Base-by-base conservation (phyloP, 129 eudicot genomes). In the Flaveria bidentis region DNA sequence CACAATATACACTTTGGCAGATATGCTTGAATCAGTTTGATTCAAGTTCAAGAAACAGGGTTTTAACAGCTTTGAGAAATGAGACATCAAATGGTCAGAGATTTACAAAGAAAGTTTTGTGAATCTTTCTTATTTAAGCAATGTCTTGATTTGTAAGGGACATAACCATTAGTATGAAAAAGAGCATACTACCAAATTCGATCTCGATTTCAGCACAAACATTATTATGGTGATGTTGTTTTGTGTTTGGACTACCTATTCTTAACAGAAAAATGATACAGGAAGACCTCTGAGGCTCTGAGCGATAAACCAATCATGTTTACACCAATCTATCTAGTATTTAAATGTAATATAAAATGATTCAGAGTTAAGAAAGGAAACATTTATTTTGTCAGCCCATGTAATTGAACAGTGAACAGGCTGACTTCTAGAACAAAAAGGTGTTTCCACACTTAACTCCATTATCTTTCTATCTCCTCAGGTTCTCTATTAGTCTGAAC, bases 381-480 rank as follows among this genome's bases (percentile, higher is more conserved):
- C 68, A 62, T 63, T 13, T 30, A 33, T 15, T 30, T 14, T 63
- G 23, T 28, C 33, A 63, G 30, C 14, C 69, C 22, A 12, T 15
- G 23, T 30, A 33, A 63, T 63, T 63, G 46, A 6, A 63, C 22
- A 28, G 45, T 14, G 5, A 30, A 6, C 4, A 5, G 69, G 14
- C 2, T 33, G 10, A 63, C 44, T 30, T 63, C 20, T 63, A 61
- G 8, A 5, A 61, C 4, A 18, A 13, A 1, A 12, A 20, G 1
- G 18, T 26, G 18, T 12, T 61, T 61, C 42, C 67, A 61, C 11
- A 61, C 10, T 12, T 33, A 61, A 25, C 67, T 61, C 41, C 14
- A 17, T 61, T 61, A 61, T 61, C 69, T 63, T 30, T 14, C 12
- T 63, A 63, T 2, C 22, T 18, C 69, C 69, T 30, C 45, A 63